Conservation (phyloP, 768 basidiomycete species). For the Piloderma croceum region DNA sequence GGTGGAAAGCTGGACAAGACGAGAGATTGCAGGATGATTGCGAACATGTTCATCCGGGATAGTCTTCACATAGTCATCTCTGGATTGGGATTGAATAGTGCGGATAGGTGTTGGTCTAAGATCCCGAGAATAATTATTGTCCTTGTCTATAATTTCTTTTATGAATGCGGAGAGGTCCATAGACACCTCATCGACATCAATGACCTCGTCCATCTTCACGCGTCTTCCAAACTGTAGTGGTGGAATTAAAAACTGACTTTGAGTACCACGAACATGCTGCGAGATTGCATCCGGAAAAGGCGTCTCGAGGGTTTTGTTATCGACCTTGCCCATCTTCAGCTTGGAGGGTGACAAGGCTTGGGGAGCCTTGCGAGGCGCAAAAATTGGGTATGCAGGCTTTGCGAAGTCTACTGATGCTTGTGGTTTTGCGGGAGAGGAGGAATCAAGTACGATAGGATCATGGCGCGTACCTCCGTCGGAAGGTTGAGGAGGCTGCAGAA, state of each 20-base stretch:
- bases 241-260: conserved; percentile 31
- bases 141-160: neutral
- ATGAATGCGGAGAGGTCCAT: neutral
- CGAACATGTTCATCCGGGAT: conserved; percentile 28
- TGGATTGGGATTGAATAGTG: neutral
- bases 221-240: neutral
- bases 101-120: neutral
- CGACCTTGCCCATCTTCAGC: too few species aligned
- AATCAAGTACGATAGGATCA: conserved; percentile 39
- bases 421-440: conserved; percentile 34
- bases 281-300: conserved; percentile 46
- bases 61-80: neutral
- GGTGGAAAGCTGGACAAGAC: too few species aligned
- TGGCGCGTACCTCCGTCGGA: conserved; percentile 29
- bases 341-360: too few species aligned
- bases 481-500: neutral
- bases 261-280: conserved; percentile 61
- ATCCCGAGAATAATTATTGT: neutral
- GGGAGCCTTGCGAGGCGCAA: conserved; percentile 36
- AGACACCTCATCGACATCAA: neutral
- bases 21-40: conserved; percentile 48
- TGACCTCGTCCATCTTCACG: neutral
- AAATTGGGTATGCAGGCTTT: conserved; percentile 41
- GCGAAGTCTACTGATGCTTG: too few species aligned
- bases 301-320: conserved; percentile 17